phyloP scores from a whole-genome alignment of 495 filamentous ascomycete genomes.

The Xylaria castorea region DNA sequence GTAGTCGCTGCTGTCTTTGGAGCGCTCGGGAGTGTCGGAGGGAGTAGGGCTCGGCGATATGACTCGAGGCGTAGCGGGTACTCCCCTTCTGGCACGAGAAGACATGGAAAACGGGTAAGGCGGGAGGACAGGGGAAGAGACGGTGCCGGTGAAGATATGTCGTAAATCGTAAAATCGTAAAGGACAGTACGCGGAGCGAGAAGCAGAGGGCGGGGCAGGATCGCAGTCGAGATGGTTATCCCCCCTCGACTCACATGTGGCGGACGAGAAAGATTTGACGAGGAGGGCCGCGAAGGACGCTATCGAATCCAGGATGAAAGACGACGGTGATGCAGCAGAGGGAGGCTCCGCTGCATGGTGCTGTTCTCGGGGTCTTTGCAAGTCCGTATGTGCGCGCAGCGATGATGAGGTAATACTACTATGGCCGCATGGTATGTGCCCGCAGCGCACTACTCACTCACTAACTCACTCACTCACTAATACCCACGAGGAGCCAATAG shows the following conservation, averaged over 20 bases:
- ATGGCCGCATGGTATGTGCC: constrained; percentile 4
- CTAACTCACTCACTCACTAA: not conserved
- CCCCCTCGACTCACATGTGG: constrained; percentile 53
- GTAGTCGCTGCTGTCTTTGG: constrained; percentile 60
- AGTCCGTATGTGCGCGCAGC: constrained; percentile 3
- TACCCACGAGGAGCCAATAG: not conserved
- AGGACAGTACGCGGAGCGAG: constrained; percentile 43
- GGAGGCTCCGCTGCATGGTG: constrained; percentile 43
- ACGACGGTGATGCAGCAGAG: constrained; percentile 45
- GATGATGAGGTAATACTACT: constrained; percentile 16
- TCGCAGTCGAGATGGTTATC: constrained; percentile 49
- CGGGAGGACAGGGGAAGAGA: constrained; percentile 55
- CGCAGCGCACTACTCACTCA: not conserved
- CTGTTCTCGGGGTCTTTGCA: constrained; percentile 23
- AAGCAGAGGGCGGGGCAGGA: not conserved
- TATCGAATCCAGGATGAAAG: constrained; percentile 56
- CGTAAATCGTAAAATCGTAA: constrained; percentile 51
- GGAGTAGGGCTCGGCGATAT: constrained; percentile 74
- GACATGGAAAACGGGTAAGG: constrained; percentile 53
- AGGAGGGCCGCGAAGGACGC: constrained; percentile 37
- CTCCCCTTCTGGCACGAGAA: constrained; percentile 44
- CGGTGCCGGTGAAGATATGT: constrained; percentile 59
- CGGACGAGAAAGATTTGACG: constrained; percentile 27
- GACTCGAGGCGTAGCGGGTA: constrained; percentile 72
- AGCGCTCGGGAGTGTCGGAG: constrained; percentile 57